These are phyloP conservation scores for Nitzschia putrida DNA, from an alignment of 108 stramenopile species.

Conservation along the genomic window DNA sequence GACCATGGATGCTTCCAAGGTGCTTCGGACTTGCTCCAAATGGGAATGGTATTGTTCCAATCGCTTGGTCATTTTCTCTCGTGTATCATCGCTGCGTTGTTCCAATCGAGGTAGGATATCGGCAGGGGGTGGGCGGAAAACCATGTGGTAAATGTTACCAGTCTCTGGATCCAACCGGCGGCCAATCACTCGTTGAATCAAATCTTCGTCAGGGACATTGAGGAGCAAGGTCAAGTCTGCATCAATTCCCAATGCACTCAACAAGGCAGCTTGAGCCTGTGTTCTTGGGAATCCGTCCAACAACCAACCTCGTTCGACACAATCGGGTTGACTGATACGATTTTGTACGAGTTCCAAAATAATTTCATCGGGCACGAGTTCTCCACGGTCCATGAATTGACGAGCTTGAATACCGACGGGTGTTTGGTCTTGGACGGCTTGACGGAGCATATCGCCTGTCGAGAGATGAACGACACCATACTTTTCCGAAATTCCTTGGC, in stretches of 20 bases:
- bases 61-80: slow-evolving; percentile 78
- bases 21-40: slow-evolving; percentile 41
- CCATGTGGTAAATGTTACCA: slow-evolving; percentile 91
- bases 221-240: slow-evolving; percentile 91
- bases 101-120: slow-evolving; percentile 69
- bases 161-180: slow-evolving; percentile 92
- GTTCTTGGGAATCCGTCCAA: slow-evolving; percentile 97
- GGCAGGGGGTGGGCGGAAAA: slow-evolving; percentile 89
- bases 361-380: slow-evolving; percentile 88
- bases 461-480: slow-evolving; percentile 87
- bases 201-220: slow-evolving; percentile 90
- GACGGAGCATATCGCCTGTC: slow-evolving; percentile 93
- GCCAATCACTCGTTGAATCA: slow-evolving; percentile 89
- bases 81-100: slow-evolving; percentile 95
- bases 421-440: slow-evolving; percentile 78
- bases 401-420: slow-evolving; percentile 84
- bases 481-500: slow-evolving; percentile 81
- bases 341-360: slow-evolving; percentile 88
- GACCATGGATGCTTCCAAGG: background rate
- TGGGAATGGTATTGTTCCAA: slow-evolving; percentile 88
- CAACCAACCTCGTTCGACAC: slow-evolving; percentile 67
- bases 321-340: slow-evolving; percentile 52
- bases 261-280: slow-evolving; percentile 83
- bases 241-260: slow-evolving; percentile 73
- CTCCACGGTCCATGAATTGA: slow-evolving; percentile 82